Percentiles rank a stretch among this genome's conserved stretches.
These are phyloP conservation scores for Nigrospora sphaerica DNA, from an alignment of 2,329 filamentous ascomycete genomes.

Conservation along the genomic window DNA sequence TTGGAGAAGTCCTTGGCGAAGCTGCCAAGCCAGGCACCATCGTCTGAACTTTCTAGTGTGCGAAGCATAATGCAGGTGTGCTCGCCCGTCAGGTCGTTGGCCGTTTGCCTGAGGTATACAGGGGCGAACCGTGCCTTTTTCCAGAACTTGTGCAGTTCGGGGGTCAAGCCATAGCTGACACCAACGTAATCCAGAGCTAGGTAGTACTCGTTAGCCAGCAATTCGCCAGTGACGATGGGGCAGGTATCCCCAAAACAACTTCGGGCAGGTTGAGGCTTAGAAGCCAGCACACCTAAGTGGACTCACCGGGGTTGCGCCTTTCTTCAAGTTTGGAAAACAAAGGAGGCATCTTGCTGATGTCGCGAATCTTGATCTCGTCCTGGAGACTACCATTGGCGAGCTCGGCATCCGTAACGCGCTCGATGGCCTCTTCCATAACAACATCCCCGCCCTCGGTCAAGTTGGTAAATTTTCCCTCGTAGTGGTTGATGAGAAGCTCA, in stretches of 20 bases:
- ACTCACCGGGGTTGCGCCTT: constrained; percentile 55
- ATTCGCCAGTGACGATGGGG: too few species aligned
- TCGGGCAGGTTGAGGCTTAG: too few species aligned
- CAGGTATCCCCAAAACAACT: too few species aligned
- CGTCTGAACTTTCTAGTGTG: constrained; percentile 61
- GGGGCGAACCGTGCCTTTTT: constrained; percentile 80
- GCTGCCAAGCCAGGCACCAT: constrained; percentile 79
- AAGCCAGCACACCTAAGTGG: too few species aligned
- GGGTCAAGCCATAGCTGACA: constrained; percentile 89
- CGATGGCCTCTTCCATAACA: constrained; percentile 55
- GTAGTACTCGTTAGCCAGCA: too few species aligned
- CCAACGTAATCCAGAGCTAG: constrained; percentile 78
- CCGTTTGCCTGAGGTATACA: constrained; percentile 88
- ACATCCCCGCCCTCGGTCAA: constrained; percentile 64
- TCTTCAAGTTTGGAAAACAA: constrained; percentile 85
- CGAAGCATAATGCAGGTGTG: constrained; percentile 97
- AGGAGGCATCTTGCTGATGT: constrained; percentile 87
- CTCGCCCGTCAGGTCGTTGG: constrained; percentile 94
- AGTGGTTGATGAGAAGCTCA: constrained; percentile 83
- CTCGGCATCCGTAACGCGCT: constrained; percentile 75
- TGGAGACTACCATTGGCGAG: constrained; percentile 69
- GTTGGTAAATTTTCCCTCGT: constrained; percentile 84
- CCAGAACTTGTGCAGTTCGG: constrained; percentile 91
- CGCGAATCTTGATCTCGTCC: constrained; percentile 83
- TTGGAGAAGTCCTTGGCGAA: constrained; percentile 91